These are phyloP conservation scores for Spinellus fusiger DNA, from an alignment of 192 early-diverging fungal genomes.

Conservation along the genomic window DNA sequence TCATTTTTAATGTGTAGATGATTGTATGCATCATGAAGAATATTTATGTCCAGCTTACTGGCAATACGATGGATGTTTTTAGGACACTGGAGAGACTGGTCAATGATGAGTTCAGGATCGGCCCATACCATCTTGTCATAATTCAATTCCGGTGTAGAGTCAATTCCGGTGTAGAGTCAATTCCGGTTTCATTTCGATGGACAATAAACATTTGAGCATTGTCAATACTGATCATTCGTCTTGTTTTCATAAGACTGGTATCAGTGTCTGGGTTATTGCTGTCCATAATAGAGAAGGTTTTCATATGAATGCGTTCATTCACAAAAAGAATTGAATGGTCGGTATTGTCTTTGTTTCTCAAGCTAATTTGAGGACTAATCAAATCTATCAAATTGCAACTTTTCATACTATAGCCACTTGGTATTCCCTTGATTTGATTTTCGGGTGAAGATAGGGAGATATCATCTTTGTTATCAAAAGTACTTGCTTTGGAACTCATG, in stretches of 20 bases:
- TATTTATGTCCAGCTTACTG: constrained; percentile 41
- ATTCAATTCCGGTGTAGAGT: constrained; percentile 6
- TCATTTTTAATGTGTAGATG: constrained; percentile 53
- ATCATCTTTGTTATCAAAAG: neutral
- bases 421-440: constrained; percentile 44
- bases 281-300: constrained; percentile 49
- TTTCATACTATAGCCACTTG: constrained; percentile 42
- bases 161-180: neutral
- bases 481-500: too few relatives aligned
- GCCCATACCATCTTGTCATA: constrained; percentile 31
- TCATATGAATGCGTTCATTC: constrained; percentile 53
- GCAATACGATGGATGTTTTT: constrained; percentile 51
- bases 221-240: constrained; percentile 49
- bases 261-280: constrained; percentile 21
- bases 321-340: constrained; percentile 45
- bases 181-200: constrained; percentile 11
- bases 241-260: constrained; percentile 45
- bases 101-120: constrained; percentile 9
- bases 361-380: constrained; percentile 65
- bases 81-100: constrained; percentile 32
- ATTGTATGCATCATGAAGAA: constrained; percentile 58
- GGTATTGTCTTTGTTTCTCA: constrained; percentile 44
- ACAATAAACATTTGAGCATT: constrained; percentile 56
- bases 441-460: constrained; percentile 3
- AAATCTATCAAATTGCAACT: constrained; percentile 51